A percentile compares a stretch with the other conserved stretches of the same genome.
Evolutionary conservation across 2,329 filamentous ascomycete genomes (phyloP).

Genomic region (Microdochium paspali): DNA sequence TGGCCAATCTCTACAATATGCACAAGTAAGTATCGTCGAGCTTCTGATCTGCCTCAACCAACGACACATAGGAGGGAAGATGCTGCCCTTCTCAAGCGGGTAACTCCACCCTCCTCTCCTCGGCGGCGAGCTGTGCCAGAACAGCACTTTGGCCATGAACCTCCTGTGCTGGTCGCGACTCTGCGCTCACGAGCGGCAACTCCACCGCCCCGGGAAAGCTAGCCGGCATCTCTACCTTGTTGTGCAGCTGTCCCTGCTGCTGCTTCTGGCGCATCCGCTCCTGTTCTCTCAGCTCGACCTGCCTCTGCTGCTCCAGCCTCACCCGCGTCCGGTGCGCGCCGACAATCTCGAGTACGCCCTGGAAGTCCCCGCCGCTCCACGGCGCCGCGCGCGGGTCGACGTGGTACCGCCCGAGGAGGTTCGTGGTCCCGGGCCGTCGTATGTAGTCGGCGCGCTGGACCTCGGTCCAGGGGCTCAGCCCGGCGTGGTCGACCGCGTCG

Average conservation of each 20-base stretch:
- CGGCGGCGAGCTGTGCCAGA: no score
- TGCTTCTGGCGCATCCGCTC: not conserved
- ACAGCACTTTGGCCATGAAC: not conserved
- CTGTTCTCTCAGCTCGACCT: not conserved
- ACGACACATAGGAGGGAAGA: no score
- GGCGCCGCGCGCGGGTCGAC: no score
- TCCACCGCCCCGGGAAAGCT: not conserved
- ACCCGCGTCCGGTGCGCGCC: not conserved
- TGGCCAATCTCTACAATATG: no score
- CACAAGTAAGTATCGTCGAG: no score
- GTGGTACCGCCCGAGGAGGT: no score
- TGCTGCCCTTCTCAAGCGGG: no score
- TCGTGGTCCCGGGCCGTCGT: not conserved
- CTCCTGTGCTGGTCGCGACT: not conserved
- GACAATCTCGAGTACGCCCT: not conserved
- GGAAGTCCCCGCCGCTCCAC: not conserved
- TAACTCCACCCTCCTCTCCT: no score
- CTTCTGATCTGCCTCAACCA: no score
- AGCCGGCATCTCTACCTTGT: not conserved
- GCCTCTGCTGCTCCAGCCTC: not conserved
- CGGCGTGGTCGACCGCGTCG: constrained; percentile 2
- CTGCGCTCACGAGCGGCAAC: not conserved
- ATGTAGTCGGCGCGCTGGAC: constrained; percentile 2
- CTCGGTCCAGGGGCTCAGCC: constrained; percentile 3
- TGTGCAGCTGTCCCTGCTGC: not conserved